Conservation (phyloP, 768 basidiomycete genomes). For the Tylopilus intermedius region DNA sequence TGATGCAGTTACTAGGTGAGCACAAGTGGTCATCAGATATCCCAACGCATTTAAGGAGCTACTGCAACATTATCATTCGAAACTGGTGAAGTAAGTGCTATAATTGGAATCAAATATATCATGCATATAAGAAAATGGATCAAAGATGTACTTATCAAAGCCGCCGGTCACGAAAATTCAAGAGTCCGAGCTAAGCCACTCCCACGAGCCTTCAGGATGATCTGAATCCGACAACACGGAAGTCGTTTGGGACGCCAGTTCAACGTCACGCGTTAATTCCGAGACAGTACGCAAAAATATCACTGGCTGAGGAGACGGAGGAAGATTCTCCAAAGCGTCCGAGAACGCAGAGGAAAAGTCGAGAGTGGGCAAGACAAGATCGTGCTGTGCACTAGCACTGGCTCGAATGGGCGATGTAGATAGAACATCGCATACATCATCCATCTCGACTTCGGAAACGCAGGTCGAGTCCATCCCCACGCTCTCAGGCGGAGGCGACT, state of each 20-base stretch:
- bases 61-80: too few relatives aligned
- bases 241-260: background rate
- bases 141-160: background rate
- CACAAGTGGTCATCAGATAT: background rate
- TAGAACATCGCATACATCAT: slow-evolving; percentile 3
- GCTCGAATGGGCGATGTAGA: slow-evolving; percentile 12
- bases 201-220: slow-evolving; percentile 16
- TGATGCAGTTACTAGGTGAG: background rate
- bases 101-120: background rate
- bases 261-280: slow-evolving; percentile 15
- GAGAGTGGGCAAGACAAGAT: slow-evolving; percentile 72
- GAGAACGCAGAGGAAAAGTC: slow-evolving; percentile 58
- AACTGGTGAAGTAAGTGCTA: background rate
- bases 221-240: background rate
- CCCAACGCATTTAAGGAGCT: background rate
- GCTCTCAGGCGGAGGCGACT: slow-evolving; percentile 3
- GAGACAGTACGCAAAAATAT: slow-evolving; percentile 22
- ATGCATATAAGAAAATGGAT: background rate
- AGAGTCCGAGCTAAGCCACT: slow-evolving; percentile 11
- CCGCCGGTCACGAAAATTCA: background rate
- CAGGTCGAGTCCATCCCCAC: slow-evolving; percentile 6
- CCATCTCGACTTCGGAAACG: slow-evolving; percentile 6
- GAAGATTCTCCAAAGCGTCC: slow-evolving; percentile 1
- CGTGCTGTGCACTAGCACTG: slow-evolving; percentile 53
- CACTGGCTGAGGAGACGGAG: slow-evolving; percentile 12